Evolutionary conservation across 1,139 yeast genomes (phyloP), one percentile per base, ranked within the genome.

Genomic region (Tardiomyces blankii): DNA sequence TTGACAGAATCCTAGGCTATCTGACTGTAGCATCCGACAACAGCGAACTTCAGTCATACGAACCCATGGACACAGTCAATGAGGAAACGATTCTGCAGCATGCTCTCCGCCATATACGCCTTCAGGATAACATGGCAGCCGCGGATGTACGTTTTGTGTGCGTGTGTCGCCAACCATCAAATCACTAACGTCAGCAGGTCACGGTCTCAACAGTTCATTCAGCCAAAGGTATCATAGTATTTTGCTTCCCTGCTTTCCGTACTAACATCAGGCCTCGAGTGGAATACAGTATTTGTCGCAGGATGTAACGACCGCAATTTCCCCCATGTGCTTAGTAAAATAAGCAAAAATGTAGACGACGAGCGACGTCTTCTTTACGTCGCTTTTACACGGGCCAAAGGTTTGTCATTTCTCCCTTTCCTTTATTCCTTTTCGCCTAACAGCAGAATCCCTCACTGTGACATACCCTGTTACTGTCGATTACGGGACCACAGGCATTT

Each of bases 241-340:
- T 21, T 4, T 21, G 7, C 7, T 21, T 4, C 4, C 7, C 4
- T 7, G 4, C 25, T 4, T 5, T 21, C 25, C 7, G 7, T 14
- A 5, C 11, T 30, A 30, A 30, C 35, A 3, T 30, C 35, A 30
- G 35, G 35, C 1, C 67, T 85, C 2, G 95, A 85, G 61, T 86
- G 95, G 95, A 84, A 89, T 0, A 73, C 81, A 13, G 95, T 86
- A 0, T 82, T 85, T 59, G 74, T 85, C 9, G 89, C 94, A 1
- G 82, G 83, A 0, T 64, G 83, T 30, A 69, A 76, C 18, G 86
- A 82, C 44, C 78, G 80, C 1, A 58, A 71, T 6, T 63, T 81
- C n/a, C 87, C 87, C 2, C 49, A 50, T 25, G 38, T 46, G 16
- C 44, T 49, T 38, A 45, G 49, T 16, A 3, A 11, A 30, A 9